Conservation (phyloP, 2,329 filamentous ascomycete genomes). For the Zymoseptoria ardabiliae region DNA sequence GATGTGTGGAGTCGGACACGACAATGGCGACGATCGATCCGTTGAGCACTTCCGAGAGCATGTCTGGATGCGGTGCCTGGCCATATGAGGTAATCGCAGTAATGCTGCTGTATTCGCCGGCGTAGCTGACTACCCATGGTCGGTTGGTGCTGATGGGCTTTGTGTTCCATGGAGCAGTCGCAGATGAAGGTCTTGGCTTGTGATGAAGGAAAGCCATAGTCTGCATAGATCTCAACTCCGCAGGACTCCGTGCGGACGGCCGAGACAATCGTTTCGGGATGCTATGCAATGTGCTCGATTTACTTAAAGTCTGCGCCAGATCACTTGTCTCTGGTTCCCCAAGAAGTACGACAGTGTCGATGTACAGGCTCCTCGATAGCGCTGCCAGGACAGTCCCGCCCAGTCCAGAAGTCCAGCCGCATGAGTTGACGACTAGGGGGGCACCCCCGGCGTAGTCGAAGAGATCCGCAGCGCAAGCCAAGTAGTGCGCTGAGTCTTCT, state of each 20-base stretch:
- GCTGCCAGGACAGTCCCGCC: slow-evolving; percentile 58
- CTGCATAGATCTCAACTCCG: slow-evolving; percentile 65
- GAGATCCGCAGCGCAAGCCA: slow-evolving; percentile 57
- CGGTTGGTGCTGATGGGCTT: slow-evolving; percentile 49
- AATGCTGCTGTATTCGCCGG: slow-evolving; percentile 46
- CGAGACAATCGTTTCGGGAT: slow-evolving; percentile 56
- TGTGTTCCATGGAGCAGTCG: slow-evolving; percentile 40
- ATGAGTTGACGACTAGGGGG: slow-evolving; percentile 65
- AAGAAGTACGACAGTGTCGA: slow-evolving; percentile 61
- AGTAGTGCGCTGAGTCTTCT: slow-evolving; percentile 59
- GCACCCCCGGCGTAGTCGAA: slow-evolving; percentile 46
- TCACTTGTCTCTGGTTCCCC: slow-evolving; percentile 52
- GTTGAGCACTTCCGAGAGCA: slow-evolving; percentile 59
- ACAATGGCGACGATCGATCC: slow-evolving; percentile 64
- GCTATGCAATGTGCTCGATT: slow-evolving; percentile 35
- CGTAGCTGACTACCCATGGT: slow-evolving; percentile 59
- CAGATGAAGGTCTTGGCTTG: slow-evolving; percentile 1
- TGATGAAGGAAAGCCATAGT: slow-evolving; percentile 72
- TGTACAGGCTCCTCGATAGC: slow-evolving; percentile 47
- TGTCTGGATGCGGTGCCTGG: slow-evolving; percentile 51
- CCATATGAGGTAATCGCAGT: slow-evolving; percentile 62
- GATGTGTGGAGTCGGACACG: slow-evolving; percentile 41
- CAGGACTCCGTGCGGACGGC: slow-evolving; percentile 51
- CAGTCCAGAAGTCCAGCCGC: slow-evolving; percentile 65
- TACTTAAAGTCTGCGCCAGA: slow-evolving; percentile 27